Conservation (phyloP, 2,329 filamentous ascomycete genomes). For the Fusarium penzigii region DNA sequence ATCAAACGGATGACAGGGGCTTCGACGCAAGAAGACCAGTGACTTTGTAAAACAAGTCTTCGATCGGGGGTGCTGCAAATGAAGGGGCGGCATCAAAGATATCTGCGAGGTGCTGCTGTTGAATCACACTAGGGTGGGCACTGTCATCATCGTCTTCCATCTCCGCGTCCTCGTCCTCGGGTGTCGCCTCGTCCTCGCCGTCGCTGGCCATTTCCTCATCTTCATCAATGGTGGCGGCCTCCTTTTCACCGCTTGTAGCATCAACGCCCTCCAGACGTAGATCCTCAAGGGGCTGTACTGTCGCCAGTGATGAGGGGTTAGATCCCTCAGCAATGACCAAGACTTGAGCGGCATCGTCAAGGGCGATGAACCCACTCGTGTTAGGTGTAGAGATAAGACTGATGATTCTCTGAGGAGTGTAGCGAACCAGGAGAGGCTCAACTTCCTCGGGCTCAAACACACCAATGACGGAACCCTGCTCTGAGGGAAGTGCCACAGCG, state of each 20-base stretch:
- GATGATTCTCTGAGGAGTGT: conserved; percentile 60
- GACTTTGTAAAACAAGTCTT: conserved; percentile 76
- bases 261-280: conserved; percentile 48
- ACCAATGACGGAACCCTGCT: conserved; percentile 55
- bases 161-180: conserved; percentile 44
- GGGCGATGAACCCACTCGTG: conserved; percentile 70
- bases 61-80: conserved; percentile 69
- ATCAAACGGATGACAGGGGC: conserved; percentile 38
- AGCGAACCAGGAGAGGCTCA: conserved; percentile 59
- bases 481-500: conserved; percentile 57
- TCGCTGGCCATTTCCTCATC: conserved; percentile 47
- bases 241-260: conserved; percentile 26
- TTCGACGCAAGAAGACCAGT: conserved; percentile 60
- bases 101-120: conserved; percentile 66
- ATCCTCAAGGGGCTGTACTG: conserved; percentile 58
- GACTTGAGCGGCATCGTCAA: conserved; percentile 77
- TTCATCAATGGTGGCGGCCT: conserved; percentile 37
- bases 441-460: conserved; percentile 66
- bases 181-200: conserved; percentile 39
- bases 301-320: conserved; percentile 51
- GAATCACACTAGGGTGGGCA: conserved; percentile 60
- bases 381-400: conserved; percentile 65
- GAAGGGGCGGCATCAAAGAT: conserved; percentile 71
- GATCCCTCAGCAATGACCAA: conserved; percentile 63
- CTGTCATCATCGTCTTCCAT: conserved; percentile 50